Evolutionary conservation across 164 flowering plant species (phyloP), one percentile per base, ranked within the genome.

Genomic region (Akebia trifoliata): DNA sequence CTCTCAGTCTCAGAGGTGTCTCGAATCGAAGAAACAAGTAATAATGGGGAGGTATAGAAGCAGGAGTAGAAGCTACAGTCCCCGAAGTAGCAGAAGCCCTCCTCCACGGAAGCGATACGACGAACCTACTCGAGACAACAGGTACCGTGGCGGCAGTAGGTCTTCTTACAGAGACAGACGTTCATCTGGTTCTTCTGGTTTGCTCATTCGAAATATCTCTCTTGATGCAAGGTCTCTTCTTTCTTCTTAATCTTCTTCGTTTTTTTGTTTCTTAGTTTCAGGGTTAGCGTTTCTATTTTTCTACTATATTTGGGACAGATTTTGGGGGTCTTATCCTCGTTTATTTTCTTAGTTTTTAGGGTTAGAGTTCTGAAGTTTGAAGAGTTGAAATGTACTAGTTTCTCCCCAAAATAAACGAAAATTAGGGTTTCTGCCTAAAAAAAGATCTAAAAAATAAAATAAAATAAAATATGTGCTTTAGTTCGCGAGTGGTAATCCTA

Each of bases 151-250:
- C 43, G 67, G 68, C 43, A 47, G 74, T 50, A 66, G 79, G 28
- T 28, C 55, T 56, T 75, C 81, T 32, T 35, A 44, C 65, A 67
- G 80, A 12, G 81, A 78, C 69, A 76, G 86, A 8, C 85, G 85
- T 25, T 81, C 95, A 6, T 80, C 88, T 29, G 77, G 69, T 34
- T 96, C 96, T 10, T 71, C 95, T 34, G 95, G 96, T 2, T 67
- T 91, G 36, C 96, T 91, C 35, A 81, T 91, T 49, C 90, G 97
- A 31, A 91, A 91, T 69, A 83, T 91, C 50, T 78, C 97, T 49
- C 90, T 91, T 28, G 84, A 79, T 42, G 82, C 96, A 15, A 88
- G 94, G 97, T 84, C 10, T 45, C 34, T 39, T 42, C 35, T 20
- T 14, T 58, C 30, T 17, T 42, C 48, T 46, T 10, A n/a, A 12